Evolutionary conservation across 1,284 basidiomycete species (phyloP).

Genomic region (Ganoderma multipileum): DNA sequence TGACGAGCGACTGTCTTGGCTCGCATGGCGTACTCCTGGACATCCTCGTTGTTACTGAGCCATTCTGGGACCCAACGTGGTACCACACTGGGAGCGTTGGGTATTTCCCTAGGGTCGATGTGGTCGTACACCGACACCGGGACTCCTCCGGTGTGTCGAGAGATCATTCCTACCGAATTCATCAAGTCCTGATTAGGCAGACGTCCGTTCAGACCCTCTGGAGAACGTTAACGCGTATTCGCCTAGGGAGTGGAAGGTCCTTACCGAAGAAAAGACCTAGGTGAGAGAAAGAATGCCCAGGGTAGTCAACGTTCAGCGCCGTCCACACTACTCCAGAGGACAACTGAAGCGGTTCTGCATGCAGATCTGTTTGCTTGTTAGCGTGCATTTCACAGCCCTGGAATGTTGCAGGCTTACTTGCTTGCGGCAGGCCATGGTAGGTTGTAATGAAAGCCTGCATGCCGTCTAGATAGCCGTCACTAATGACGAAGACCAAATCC

Average conservation of each 20-base stretch:
- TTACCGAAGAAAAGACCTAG: constrained; percentile 90
- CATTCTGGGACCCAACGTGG: constrained; percentile 55
- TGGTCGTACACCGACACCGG: constrained; percentile 83
- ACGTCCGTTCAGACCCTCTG: constrained; percentile 95
- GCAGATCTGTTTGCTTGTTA: constrained; percentile 56
- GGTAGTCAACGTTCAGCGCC: constrained; percentile 93
- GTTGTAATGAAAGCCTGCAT: constrained; percentile 90
- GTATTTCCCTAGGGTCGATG: constrained; percentile 56
- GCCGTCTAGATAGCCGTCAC: constrained; percentile 90
- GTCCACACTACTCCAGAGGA: constrained; percentile 93
- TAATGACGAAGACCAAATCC: constrained; percentile 91
- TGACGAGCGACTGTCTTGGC: constrained; percentile 73
- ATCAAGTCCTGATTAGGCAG: constrained; percentile 96
- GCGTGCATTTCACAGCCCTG: not conserved
- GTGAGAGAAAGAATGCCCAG: constrained; percentile 95
- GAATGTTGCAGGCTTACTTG: constrained; percentile 54
- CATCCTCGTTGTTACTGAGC: constrained; percentile 49
- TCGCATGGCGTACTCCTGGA: constrained; percentile 61
- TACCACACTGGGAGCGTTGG: constrained; percentile 39
- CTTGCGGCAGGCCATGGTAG: constrained; percentile 78
- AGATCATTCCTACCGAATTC: constrained; percentile 82
- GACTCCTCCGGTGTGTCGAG: constrained; percentile 74
- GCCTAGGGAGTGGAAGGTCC: constrained; percentile 31
- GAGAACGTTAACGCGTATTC: constrained; percentile 7
- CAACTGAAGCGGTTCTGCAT: constrained; percentile 66